Evolutionary conservation across 1,139 yeast species (phyloP), one percentile per base, ranked within the genome.

Genomic region (Scheffersomyces quercinus): DNA sequence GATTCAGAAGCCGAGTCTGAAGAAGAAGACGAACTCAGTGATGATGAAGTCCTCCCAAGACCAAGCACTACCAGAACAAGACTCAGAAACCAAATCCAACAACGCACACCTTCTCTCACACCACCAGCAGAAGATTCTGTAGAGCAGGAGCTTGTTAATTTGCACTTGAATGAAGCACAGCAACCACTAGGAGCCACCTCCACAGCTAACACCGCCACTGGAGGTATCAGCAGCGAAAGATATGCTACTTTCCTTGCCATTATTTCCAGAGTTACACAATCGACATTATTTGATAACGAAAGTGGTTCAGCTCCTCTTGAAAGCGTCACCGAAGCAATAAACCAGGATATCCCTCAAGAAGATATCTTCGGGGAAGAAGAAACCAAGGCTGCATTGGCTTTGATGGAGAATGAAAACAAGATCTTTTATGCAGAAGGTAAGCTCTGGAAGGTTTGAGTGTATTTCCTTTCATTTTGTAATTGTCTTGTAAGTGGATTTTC

Each of bases 371-470:
- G 70, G 11, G 58, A 59, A 3, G 65, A 59, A 5, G 95, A 86
- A 61, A 75, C 79, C 44, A 58, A 63, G 28, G 75, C 78, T 14
- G 90, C 84, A 15, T 63, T 85, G 41, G 62, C 62, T 28, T 65
- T 65, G 42, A 70, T 86, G 78, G 76, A 73, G 39, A 70, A 66
- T 4, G 81, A 81, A 52, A 82, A 82, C 53, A 76, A 81, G 55
- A 59, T 85, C 42, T 79, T 82, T 81, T 58, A 75, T 28, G 76
- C 82, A 31, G 89, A 83, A 40, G 86, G 79, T 29, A 79, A 79
- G 59, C 75, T 85, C 36, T 83, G 82, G 79, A 75, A 77, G 62
- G 78, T 82, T 39, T 80, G 56, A 44, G 41, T 40, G 8, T 20
- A 5, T 6, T 20, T 20, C 8, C 26, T 20, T 6, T 8, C 7